A percentile compares a stretch with the other conserved stretches of the same genome.
phyloP scores from a whole-genome alignment of 1,139 yeast genomes.

The Nadsonia commutata region DNA sequence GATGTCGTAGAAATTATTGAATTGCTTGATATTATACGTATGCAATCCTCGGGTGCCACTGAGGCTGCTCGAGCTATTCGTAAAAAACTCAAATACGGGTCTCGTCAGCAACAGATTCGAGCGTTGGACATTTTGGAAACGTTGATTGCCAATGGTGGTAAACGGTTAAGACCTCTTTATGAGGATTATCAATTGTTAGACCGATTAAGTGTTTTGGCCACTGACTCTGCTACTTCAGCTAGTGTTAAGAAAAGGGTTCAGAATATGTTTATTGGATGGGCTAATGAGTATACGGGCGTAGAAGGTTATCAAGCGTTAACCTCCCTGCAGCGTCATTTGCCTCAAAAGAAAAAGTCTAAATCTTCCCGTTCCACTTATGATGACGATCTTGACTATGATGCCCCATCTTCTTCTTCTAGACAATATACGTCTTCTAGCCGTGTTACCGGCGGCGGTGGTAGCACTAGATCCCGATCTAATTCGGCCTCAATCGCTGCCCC shows the following conservation, averaged over 20 bases:
- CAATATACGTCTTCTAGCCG: background rate
- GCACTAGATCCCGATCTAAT: background rate
- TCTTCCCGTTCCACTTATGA: slow-evolving; percentile 13
- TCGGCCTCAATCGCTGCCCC: slow-evolving; percentile 1
- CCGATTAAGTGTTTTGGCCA: slow-evolving; percentile 40
- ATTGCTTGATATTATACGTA: slow-evolving; percentile 30
- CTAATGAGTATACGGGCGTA: slow-evolving; percentile 35
- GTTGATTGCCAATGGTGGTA: slow-evolving; percentile 63
- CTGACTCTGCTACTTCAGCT: slow-evolving; percentile 29
- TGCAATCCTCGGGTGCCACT: slow-evolving; percentile 33
- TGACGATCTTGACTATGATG: slow-evolving; percentile 13
- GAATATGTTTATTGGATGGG: slow-evolving; percentile 50
- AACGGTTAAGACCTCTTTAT: slow-evolving; percentile 32
- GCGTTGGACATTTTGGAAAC: slow-evolving; percentile 62
- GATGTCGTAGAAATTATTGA: slow-evolving; percentile 28
- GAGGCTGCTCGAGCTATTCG: slow-evolving; percentile 89
- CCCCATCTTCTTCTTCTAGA: background rate
- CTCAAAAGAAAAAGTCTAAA: slow-evolving; percentile 15
- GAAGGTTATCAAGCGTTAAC: slow-evolving; percentile 40
- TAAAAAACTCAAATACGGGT: slow-evolving; percentile 80
- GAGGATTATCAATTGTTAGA: slow-evolving; percentile 60
- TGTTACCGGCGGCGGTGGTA: background rate
- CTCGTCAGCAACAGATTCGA: slow-evolving; percentile 40
- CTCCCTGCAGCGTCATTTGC: slow-evolving; percentile 30
- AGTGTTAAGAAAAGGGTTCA: slow-evolving; percentile 34